A percentile compares a stretch with the other conserved stretches of the same genome.
phyloP scores from a whole-genome alignment of 306 rosid species.

The Ormosia emarginata region DNA sequence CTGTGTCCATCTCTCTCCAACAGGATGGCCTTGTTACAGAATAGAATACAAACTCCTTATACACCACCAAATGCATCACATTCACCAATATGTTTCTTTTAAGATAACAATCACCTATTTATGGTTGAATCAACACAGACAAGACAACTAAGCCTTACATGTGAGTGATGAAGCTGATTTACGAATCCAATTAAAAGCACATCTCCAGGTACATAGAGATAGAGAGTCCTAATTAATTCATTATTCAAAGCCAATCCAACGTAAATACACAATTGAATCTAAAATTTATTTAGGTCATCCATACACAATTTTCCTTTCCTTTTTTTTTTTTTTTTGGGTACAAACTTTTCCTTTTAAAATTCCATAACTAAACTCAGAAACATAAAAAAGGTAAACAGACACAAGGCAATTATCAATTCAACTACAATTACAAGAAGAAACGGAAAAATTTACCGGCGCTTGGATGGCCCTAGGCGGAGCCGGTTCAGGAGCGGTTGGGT shows the following conservation, averaged over 20 bases:
- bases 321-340: too few relatives aligned
- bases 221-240: not conserved
- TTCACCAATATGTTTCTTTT: not conserved
- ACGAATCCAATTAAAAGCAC: not conserved
- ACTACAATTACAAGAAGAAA: not conserved
- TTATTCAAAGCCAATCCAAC: not conserved
- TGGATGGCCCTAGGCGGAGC: not conserved
- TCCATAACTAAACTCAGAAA: not conserved
- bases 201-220: not conserved
- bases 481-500: slow-evolving; percentile 22
- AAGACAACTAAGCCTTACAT: not conserved
- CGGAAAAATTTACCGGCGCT: slow-evolving; percentile 21
- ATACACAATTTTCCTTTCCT: not conserved
- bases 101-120: not conserved
- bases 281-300: not conserved
- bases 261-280: not conserved
- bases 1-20: too few relatives aligned
- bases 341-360: too few relatives aligned
- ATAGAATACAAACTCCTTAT: too few relatives aligned
- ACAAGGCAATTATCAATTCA: not conserved
- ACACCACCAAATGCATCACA: not conserved
- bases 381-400: not conserved
- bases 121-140: not conserved
- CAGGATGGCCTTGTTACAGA: too few relatives aligned
- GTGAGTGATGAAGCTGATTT: not conserved